Evolutionary conservation across 1,284 basidiomycete species (phyloP).

Genomic region (Anthracocystis panici-leucophaei): DNA sequence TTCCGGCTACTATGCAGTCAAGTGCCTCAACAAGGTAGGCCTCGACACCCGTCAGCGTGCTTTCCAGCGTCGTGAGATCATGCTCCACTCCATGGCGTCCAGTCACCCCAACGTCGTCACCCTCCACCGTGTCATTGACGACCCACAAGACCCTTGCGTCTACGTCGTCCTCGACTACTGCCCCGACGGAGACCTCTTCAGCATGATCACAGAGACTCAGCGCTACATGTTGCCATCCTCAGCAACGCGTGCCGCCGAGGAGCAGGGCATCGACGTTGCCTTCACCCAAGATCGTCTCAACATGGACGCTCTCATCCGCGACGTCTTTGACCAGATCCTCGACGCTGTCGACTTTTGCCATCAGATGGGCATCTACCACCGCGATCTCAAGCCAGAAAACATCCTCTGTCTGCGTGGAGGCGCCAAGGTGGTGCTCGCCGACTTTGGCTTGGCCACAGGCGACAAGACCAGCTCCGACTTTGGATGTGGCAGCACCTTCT

Average conservation of each 20-base stretch:
- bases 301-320: slow-evolving; percentile 64
- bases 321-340: slow-evolving; percentile 75
- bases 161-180: slow-evolving; percentile 79
- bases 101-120: slow-evolving; percentile 85
- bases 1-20: slow-evolving; percentile 80
- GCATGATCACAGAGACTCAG: slow-evolving; percentile 76
- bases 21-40: slow-evolving; percentile 78
- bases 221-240: slow-evolving; percentile 75
- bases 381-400: slow-evolving; percentile 98
- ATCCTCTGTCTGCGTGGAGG: slow-evolving; percentile 85
- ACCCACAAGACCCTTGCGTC: slow-evolving; percentile 72
- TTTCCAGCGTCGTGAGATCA: slow-evolving; percentile 82
- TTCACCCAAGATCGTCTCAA: slow-evolving; percentile 46
- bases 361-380: slow-evolving; percentile 83
- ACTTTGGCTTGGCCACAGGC: slow-evolving; percentile 95
- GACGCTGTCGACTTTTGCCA: slow-evolving; percentile 90
- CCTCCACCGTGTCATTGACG: slow-evolving; percentile 86
- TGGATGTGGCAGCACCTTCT: slow-evolving; percentile 94
- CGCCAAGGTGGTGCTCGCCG: slow-evolving; percentile 86
- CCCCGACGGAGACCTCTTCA: slow-evolving; percentile 90
- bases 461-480: slow-evolving; percentile 90
- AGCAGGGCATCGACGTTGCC: slow-evolving; percentile 47
- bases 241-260: slow-evolving; percentile 36
- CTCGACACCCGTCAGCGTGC: slow-evolving; percentile 80
- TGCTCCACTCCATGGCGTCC: slow-evolving; percentile 76